Evolutionary conservation across 208 protist species (phyloP).

Genomic region (Tritrichomonas musculus): DNA sequence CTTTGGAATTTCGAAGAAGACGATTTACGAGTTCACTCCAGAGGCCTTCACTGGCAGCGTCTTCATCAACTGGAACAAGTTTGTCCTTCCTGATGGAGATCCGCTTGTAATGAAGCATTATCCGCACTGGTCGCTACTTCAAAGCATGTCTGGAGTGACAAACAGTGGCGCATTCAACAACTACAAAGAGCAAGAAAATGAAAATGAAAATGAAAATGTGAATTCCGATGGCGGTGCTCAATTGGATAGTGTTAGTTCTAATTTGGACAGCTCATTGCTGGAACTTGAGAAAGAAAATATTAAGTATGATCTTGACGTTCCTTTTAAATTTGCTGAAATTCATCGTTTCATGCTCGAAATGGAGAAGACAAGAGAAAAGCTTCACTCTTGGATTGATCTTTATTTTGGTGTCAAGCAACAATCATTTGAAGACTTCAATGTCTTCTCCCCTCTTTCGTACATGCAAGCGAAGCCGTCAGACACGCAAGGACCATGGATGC

Average conservation of each 20-base stretch:
- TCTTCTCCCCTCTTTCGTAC: background rate
- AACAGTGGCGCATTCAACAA: background rate
- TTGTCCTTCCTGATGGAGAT: background rate
- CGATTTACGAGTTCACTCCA: background rate
- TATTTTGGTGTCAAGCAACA: background rate
- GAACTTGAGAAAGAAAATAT: no score
- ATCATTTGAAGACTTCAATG: background rate
- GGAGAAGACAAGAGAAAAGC: background rate
- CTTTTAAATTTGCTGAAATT: background rate
- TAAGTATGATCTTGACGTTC: no score
- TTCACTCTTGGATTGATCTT: background rate
- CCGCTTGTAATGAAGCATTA: background rate
- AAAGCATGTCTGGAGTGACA: no score
- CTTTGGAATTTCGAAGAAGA: background rate
- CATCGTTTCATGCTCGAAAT: background rate
- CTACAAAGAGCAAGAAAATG: no score
- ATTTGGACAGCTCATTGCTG: no score
- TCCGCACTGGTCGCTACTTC: background rate
- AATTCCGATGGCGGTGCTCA: no score
- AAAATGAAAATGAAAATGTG: no score
- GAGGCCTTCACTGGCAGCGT: background rate
- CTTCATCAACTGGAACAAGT: background rate
- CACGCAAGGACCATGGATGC: background rate
- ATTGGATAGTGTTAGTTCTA: no score
- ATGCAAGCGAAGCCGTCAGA: background rate